Percentiles rank a stretch among this genome's conserved stretches.
Evolutionary conservation across 371 early-diverging fungal genomes (phyloP).

Genomic region (Synchytrium microbalum): DNA sequence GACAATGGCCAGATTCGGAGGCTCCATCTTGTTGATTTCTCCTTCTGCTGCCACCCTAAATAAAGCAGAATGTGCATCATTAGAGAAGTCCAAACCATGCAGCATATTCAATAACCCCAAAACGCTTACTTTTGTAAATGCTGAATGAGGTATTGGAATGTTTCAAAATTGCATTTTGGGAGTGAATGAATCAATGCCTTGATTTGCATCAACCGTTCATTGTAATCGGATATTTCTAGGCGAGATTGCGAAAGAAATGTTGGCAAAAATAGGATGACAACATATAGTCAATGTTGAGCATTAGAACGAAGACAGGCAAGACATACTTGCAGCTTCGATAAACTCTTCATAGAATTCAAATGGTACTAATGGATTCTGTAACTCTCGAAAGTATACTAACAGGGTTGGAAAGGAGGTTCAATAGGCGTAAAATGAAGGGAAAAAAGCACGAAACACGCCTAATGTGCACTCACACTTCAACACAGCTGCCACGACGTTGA

Average conservation of each 20-base stretch:
- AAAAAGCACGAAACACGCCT: background rate
- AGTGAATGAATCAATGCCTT: conserved; percentile 63
- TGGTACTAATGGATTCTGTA: conserved; percentile 66
- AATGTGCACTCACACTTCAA: conserved; percentile 48
- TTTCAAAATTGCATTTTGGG: conserved; percentile 59
- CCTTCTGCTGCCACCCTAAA: conserved; percentile 49
- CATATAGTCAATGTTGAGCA: background rate
- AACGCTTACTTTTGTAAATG: conserved; percentile 46
- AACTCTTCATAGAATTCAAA: conserved; percentile 70
- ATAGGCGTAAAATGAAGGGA: background rate
- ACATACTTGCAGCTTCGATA: conserved; percentile 65
- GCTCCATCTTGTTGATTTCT: conserved; percentile 80
- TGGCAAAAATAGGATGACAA: background rate
- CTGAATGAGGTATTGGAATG: conserved; percentile 60
- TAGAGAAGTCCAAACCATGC: background rate
- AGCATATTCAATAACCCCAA: conserved; percentile 2
- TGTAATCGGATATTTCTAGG: conserved; percentile 58
- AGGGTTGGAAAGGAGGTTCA: background rate
- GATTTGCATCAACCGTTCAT: conserved; percentile 60
- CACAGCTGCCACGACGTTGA: conserved; percentile 67
- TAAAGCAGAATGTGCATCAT: conserved; percentile 1
- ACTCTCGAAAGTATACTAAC: conserved; percentile 68
- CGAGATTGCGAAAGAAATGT: conserved; percentile 6
- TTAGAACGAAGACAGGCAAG: background rate
- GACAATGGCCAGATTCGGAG: conserved; percentile 72